Conservation (phyloP, 495 filamentous ascomycete species). For the Bacidia rubella region DNA sequence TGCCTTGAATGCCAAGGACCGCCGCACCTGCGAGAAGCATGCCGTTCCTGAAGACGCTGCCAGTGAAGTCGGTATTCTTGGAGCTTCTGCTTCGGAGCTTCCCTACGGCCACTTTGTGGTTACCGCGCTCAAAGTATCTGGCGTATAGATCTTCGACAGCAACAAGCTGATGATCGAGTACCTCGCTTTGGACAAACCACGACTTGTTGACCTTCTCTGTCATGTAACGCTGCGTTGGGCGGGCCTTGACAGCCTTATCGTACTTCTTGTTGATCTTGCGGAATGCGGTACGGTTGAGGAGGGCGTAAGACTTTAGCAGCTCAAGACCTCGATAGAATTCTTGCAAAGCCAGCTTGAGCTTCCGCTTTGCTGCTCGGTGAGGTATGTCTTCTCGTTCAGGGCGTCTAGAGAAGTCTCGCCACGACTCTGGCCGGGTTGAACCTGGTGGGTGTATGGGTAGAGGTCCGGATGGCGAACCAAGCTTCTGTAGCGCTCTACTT, state of each 20-base stretch:
- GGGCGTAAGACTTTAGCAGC: constrained; percentile 76
- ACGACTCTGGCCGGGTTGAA: constrained; percentile 26
- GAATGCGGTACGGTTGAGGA: constrained; percentile 82
- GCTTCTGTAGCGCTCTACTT: constrained; percentile 38
- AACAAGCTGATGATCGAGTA: constrained; percentile 61
- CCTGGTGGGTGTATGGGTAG: constrained; percentile 21
- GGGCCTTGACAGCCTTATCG: constrained; percentile 73
- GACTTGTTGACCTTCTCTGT: constrained; percentile 81
- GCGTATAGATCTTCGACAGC: constrained; percentile 83
- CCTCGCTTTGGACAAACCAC: constrained; percentile 77
- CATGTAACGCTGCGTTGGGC: constrained; percentile 71
- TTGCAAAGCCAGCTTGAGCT: constrained; percentile 77
- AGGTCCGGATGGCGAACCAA: constrained; percentile 33
- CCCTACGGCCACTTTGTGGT: constrained; percentile 75
- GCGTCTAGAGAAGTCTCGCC: constrained; percentile 51
- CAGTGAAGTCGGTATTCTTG: constrained; percentile 54
- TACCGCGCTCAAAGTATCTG: constrained; percentile 79
- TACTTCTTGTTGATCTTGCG: constrained; percentile 99
- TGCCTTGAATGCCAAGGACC: constrained; percentile 60
- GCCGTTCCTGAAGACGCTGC: constrained; percentile 64
- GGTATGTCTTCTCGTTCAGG: constrained; percentile 43
- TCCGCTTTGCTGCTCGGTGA: constrained; percentile 74
- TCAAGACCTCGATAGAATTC: constrained; percentile 90
- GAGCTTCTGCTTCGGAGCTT: constrained; percentile 62
- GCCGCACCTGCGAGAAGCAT: constrained; percentile 60